Evolutionary conservation across 139 green algal genomes (phyloP).

Genomic region (Closterium sp.): DNA sequence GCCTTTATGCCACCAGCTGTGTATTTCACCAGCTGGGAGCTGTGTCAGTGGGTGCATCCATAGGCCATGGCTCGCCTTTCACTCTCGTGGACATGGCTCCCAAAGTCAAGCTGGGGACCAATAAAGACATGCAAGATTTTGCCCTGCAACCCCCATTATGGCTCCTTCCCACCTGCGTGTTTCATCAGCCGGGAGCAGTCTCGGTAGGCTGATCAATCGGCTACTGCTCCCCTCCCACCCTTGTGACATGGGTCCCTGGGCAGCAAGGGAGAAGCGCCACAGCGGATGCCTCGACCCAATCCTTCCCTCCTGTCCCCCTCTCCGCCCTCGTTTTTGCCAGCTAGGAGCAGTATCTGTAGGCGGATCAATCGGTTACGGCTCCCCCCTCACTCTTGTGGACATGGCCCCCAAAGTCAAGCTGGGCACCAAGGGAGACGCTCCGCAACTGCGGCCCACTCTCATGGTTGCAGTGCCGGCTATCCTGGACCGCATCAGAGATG

Average conservation of each 20-base stretch:
- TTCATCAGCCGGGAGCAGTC: background rate
- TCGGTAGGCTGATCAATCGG: background rate
- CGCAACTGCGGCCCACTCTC: constrained; percentile 46
- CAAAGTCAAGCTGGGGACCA: background rate
- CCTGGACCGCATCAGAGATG: constrained; percentile 49
- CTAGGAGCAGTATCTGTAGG: constrained; percentile 23
- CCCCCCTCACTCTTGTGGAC: constrained; percentile 53
- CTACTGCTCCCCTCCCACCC: background rate
- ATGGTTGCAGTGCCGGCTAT: constrained; percentile 56
- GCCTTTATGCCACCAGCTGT: too few relatives aligned
- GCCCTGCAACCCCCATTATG: too few relatives aligned
- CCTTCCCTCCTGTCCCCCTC: too few relatives aligned
- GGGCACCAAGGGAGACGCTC: constrained; percentile 49
- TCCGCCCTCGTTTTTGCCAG: too few relatives aligned
- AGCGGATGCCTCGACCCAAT: background rate
- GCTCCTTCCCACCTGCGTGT: too few relatives aligned
- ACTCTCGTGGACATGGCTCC: background rate
- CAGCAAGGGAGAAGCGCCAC: constrained; percentile 22
- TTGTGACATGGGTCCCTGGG: constrained; percentile 43
- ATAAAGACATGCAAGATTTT: background rate
- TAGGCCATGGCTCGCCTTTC: too few relatives aligned
- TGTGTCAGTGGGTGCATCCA: too few relatives aligned
- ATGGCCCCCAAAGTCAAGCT: constrained; percentile 53
- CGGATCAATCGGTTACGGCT: constrained; percentile 60
- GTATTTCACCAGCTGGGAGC: too few relatives aligned